Evolutionary conservation across 163 green algal genomes (phyloP).

Genomic region (Smithsoniella earleae): DNA sequence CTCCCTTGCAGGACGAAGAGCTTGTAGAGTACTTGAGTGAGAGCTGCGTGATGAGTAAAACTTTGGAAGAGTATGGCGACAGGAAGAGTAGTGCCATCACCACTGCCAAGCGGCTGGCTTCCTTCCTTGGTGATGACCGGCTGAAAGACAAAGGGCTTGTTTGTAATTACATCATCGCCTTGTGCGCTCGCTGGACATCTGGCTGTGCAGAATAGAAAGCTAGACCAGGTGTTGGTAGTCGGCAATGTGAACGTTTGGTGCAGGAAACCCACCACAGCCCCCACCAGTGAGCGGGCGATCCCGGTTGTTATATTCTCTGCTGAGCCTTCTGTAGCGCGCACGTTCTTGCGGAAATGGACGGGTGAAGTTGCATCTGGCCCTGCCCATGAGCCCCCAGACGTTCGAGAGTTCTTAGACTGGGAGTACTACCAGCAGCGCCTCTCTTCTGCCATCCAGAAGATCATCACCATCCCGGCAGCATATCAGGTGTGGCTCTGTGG

Average conservation of each 20-base stretch:
- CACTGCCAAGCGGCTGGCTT: conserved; percentile 70
- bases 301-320: conserved; percentile 88
- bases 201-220: neutral
- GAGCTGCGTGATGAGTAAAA: conserved; percentile 89
- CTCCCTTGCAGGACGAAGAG: conserved; percentile 59
- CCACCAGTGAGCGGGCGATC: conserved; percentile 84
- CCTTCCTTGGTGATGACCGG: conserved; percentile 86
- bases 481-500: conserved; percentile 62
- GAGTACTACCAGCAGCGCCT: conserved; percentile 93
- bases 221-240: neutral
- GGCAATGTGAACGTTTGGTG: neutral
- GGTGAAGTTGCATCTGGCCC: conserved; percentile 41
- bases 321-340: conserved; percentile 66
- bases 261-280: conserved; percentile 39
- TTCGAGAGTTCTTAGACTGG: conserved; percentile 92
- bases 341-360: conserved; percentile 81
- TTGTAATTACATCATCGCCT: conserved; percentile 83
- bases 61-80: conserved; percentile 88
- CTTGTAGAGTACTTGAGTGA: conserved; percentile 89
- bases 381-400: conserved; percentile 56
- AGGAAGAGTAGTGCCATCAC: conserved; percentile 88
- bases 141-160: conserved; percentile 90
- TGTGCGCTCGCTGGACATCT: conserved; percentile 26
- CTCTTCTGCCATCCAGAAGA: conserved; percentile 91
- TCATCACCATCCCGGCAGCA: conserved; percentile 97